Evolutionary conservation across 371 early-diverging fungal genomes (phyloP).

Genomic region (Rhizomucor miehei): DNA sequence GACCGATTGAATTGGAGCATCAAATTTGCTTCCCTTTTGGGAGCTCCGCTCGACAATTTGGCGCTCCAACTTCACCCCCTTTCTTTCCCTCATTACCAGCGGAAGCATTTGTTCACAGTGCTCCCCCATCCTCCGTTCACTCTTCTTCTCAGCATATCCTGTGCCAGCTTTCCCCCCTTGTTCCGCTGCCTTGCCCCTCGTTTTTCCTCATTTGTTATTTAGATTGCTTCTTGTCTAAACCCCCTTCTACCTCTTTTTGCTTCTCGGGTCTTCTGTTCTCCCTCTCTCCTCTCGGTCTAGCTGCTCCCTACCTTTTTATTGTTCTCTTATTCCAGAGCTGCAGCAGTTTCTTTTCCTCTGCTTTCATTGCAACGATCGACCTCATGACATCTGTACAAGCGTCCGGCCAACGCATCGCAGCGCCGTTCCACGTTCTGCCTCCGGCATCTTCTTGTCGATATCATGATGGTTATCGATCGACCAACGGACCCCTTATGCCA

Average conservation of each 20-base stretch:
- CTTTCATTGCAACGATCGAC: slow-evolving; percentile 3
- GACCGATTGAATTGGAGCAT: slow-evolving; percentile 10
- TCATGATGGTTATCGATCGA: slow-evolving; percentile 6
- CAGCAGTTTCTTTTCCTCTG: slow-evolving; percentile 4
- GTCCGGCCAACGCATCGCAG: slow-evolving; percentile 10
- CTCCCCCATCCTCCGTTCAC: slow-evolving; percentile 6
- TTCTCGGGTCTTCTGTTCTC: slow-evolving; percentile 12
- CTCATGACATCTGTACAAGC: slow-evolving; percentile 22
- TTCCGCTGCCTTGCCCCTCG: slow-evolving; percentile 5
- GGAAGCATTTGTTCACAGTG: not conserved
- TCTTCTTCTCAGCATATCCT: not conserved
- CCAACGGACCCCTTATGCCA: not conserved
- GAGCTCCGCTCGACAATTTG: slow-evolving; percentile 8
- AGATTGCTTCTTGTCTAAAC: slow-evolving; percentile 3
- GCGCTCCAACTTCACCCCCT: not conserved
- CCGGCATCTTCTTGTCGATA: slow-evolving; percentile 6
- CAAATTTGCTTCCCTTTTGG: slow-evolving; percentile 13
- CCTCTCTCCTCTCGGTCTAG: slow-evolving; percentile 7
- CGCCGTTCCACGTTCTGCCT: slow-evolving; percentile 6
- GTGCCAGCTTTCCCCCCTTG: slow-evolving; percentile 5
- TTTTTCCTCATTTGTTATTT: slow-evolving; percentile 6
- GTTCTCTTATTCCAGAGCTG: slow-evolving; percentile 7
- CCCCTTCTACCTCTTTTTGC: slow-evolving; percentile 10
- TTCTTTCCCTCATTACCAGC: not conserved
- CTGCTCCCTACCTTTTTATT: not conserved